These are phyloP conservation scores for Coniella vitis DNA, from an alignment of 2,329 filamentous ascomycete species.

Conservation along the genomic window DNA sequence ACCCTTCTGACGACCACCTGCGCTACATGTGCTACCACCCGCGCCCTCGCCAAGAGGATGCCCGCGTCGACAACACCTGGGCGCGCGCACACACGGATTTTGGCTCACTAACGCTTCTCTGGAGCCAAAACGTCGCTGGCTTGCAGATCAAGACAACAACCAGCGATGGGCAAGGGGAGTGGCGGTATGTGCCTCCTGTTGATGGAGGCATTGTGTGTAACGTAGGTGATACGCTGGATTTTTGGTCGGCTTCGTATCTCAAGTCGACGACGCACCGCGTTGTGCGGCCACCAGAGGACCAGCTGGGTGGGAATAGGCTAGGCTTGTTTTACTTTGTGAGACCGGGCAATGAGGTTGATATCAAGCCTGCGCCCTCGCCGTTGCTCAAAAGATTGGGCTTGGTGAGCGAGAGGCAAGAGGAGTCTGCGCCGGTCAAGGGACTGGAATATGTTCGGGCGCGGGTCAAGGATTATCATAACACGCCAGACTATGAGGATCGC, in stretches of 20 bases:
- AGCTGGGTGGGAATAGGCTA: slow-evolving; percentile 25
- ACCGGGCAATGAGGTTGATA: slow-evolving; percentile 26
- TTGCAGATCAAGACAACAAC: slow-evolving; percentile 37
- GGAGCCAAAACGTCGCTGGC: slow-evolving; percentile 46
- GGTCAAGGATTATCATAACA: slow-evolving; percentile 34
- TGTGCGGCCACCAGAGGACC: slow-evolving; percentile 28
- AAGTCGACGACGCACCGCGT: slow-evolving; percentile 30
- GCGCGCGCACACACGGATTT: slow-evolving; percentile 41
- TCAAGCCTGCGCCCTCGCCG: slow-evolving; percentile 25
- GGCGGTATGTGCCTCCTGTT: slow-evolving; percentile 38
- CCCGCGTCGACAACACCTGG: slow-evolving; percentile 21
- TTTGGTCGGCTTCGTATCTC: slow-evolving; percentile 25
- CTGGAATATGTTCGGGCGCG: slow-evolving; percentile 33
- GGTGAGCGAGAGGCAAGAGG: slow-evolving; percentile 17
- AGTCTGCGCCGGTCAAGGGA: slow-evolving; percentile 26
- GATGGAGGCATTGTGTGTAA: slow-evolving; percentile 40
- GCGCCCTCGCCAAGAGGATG: slow-evolving; percentile 34
- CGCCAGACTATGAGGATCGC: slow-evolving; percentile 31
- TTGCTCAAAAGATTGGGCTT: slow-evolving; percentile 23
- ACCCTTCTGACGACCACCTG: slow-evolving; percentile 45
- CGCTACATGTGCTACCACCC: slow-evolving; percentile 49
- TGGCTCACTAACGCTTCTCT: slow-evolving; percentile 45
- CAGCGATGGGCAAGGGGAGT: slow-evolving; percentile 36
- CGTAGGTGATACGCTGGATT: slow-evolving; percentile 27
- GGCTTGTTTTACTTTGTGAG: slow-evolving; percentile 31